Base-by-base conservation (phyloP, 208 protist species). In the Trypanosoma vivax region DNA sequence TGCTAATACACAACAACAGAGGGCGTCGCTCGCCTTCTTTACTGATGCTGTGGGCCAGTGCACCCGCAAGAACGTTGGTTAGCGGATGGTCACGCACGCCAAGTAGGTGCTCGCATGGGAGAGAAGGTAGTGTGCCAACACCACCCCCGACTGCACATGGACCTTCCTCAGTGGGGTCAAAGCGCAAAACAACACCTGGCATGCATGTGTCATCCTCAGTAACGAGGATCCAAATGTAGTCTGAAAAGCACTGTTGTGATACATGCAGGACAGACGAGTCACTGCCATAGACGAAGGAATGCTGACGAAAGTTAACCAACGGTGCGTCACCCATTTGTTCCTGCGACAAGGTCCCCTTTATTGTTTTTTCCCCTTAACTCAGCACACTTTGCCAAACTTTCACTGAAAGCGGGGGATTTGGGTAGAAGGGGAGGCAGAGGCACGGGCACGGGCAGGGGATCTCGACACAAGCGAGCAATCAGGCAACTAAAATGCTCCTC, bases 21-120 rank as follows among this genome's bases (percentile, higher is more conserved):
- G 73, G 53, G 27, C 79, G 62, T 35, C 41, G 14, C 43, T 85
- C 80, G 0, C 81, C 79, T 21, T 64, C 47, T 7, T 0, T 11
- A 10, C 70, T 71, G 16, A 93, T 56, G 18, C 46, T 55, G 37
- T 78, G 70, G 2, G 74, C 76, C 23, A 88, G 25, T 30, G 69
- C 70, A 55, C 73, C 72, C 16, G 80, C 75, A 16, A 82, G 31
- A 24, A 90, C 45, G 48, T 83, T 81, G 28, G 85, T 93, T 5
- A 93, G 73, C 0, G 81, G 76, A 65, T 90, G 64, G 61, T 93
- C 85, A 19, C 85, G 78, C 49, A 86, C 25, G 5, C 85, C 85
- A 0, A 93, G 62, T 37, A 90, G 72, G 55, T 76, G 74, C 19
- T 60, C 56, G 21, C 79, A 70, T 23, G 85, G 73, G 14, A 76